Conservation (phyloP, 2,329 filamentous ascomycete species). For the Fusarium camptoceras region DNA sequence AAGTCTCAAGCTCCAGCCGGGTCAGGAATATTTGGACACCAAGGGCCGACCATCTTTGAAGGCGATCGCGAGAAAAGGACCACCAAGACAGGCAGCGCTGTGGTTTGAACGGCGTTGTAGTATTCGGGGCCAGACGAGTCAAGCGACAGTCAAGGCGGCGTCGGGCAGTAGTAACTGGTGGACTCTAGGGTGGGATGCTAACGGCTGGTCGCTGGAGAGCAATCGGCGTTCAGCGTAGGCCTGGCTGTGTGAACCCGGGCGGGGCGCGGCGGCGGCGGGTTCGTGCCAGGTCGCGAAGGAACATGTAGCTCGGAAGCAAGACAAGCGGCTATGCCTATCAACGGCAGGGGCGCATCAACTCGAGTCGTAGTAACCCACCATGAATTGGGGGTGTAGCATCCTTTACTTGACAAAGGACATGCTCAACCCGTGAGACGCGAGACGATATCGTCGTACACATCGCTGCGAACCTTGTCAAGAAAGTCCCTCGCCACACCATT, state of each 20-base stretch:
- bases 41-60: not conserved
- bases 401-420: too few species aligned
- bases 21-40: too few species aligned
- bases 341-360: rapidly evolving
- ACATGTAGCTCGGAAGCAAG: not conserved
- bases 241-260: too few species aligned
- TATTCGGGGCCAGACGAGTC: not conserved
- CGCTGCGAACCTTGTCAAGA: conserved; percentile 10
- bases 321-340: not conserved
- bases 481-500: conserved; percentile 19
- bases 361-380: too few species aligned
- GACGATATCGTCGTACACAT: conserved; percentile 22
- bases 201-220: not conserved
- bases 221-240: not conserved
- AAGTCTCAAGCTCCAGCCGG: not conserved
- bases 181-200: rapidly evolving
- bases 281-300: not conserved
- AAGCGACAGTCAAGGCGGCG: not conserved
- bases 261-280: too few species aligned
- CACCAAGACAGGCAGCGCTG: not conserved
- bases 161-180: too few species aligned
- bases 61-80: not conserved
- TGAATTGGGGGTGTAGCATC: not conserved
- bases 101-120: not conserved
- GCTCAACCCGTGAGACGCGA: conserved; percentile 13